phyloP scores from a whole-genome alignment of 139 green algal species.

The Coelastrella sp. region DNA sequence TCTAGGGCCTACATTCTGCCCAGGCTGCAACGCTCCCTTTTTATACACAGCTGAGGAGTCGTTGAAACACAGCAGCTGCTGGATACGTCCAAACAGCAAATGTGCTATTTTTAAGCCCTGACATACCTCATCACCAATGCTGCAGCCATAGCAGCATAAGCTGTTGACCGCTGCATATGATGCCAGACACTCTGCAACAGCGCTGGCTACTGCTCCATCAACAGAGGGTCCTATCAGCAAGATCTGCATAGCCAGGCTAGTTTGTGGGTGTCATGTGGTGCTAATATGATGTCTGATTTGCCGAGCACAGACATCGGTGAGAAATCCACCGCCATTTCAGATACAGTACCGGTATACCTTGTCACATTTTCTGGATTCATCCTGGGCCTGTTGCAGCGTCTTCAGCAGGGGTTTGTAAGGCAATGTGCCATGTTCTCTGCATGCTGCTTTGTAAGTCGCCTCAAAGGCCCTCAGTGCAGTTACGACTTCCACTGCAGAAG shows the following conservation, averaged over 20 bases:
- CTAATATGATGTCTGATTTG: too few species aligned
- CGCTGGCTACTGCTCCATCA: neutral
- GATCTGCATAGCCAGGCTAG: neutral
- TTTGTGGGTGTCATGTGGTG: neutral
- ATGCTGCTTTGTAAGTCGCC: conserved; percentile 31
- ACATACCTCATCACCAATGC: conserved; percentile 24
- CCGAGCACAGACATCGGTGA: too few species aligned
- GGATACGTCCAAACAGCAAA: too few species aligned
- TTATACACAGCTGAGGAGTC: too few species aligned
- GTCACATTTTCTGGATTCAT: neutral
- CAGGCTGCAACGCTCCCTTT: too few species aligned
- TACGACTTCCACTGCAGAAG: conserved; percentile 8
- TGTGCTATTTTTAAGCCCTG: too few species aligned
- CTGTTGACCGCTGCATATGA: conserved; percentile 14
- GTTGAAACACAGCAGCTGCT: too few species aligned
- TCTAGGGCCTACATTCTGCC: too few species aligned
- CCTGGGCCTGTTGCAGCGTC: conserved; percentile 8
- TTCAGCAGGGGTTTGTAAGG: conserved; percentile 8
- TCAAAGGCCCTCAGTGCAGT: conserved; percentile 31
- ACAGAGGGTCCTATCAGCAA: neutral
- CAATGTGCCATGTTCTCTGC: neutral
- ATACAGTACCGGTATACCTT: neutral
- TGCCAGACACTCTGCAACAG: conserved; percentile 17
- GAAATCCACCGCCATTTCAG: too few species aligned
- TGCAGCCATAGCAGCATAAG: conserved; percentile 11